Base-by-base conservation (phyloP, 2,329 filamentous ascomycete genomes). In the Ophiostoma populinum region DNA sequence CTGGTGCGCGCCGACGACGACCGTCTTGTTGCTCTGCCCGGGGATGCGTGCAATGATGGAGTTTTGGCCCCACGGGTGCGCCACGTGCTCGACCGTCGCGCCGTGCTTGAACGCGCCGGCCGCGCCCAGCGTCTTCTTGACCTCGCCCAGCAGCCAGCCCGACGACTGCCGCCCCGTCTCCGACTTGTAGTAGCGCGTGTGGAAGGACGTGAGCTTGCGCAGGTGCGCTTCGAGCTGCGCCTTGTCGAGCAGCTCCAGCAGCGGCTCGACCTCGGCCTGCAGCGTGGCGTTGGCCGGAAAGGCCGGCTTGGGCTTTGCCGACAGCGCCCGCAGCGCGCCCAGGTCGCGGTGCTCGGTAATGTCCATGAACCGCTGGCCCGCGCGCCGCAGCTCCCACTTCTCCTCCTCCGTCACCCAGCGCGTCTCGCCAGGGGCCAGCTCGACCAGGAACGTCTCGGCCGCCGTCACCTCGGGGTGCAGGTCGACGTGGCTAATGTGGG, bases 41-140 rank as follows among this genome's bases (percentile, higher is more conserved):
- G 87, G 87, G 32, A 98, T 83, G 6, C 78, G 86, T 17, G 83
- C 86, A 50, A 95, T 92, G 50, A 95, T 77, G 43, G 78, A 87
- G 56, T 78, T 78, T 52, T 98, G 87, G 42, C 78, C 77, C 86
- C 86, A 98, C 1, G 74, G 57, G 53, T 95, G 87, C 27, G 65
- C 55, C 54, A 95, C 93, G 45, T 70, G 71, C 52, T 75, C 62
- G 3, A 80, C 83, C 21, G 61, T 67, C 11, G 81, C 82, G 16
- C 68, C 70, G 45, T 71, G 51, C 35, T 72, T 57, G 36, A 71
- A 63, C 7, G 80, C 82, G 26, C 79, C 80, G 2, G 81, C 74
- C 12, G 73, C 65, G 33, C 68, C 61, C 46, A 94, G 69, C 11
- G 80, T 78, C 32, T 70, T 58, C 43, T 75, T 70, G 38, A 94